Base-by-base conservation (phyloP, 2,329 filamentous ascomycete genomes). In the Ascomycota sp. region DNA sequence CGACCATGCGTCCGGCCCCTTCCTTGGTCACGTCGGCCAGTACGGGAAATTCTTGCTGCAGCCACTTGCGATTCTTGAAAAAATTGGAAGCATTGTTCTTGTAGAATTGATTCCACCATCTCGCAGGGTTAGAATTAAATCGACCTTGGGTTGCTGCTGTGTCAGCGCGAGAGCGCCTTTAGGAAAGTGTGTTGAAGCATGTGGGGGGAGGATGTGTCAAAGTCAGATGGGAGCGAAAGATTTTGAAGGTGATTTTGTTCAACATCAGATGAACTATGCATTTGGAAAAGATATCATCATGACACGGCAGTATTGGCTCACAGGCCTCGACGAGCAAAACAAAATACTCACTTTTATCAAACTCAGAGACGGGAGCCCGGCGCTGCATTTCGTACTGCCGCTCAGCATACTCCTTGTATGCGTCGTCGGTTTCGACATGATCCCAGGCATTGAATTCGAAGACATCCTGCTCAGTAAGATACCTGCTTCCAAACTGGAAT, bases 391-490 rank as follows among this genome's bases (percentile, higher is more conserved):
- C 68, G 47, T 79, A 86, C 56, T 95, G 89, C 46, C 73, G 57
- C 53, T 85, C 72, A 35, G 83, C 75, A 52, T 89, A 93, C 46
- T 78, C 70, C 46, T 76, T 75, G 63, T 93, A 95, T 25, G 74
- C 65, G 42, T 81, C 72, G 56, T 95, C 86, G 49, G 83, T 83
- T 54, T 86, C 76, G 48, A 95, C 89, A 50, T 98, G 86, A 51
- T 98, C 89, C 89, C 89, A 98, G 23, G 89, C 89, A 53, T 98
- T 98, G 69, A 89, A 93, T 51, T 91, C 78, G 56, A 86, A 98
- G 44, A 92, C 80, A 56, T 93, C 85, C 46, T 73, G 70, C 50
- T 86, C 65, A 43, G 78, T 72, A 30, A 98, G 69, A 45, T 69
- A 79, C 35, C 86, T 80, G 28, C 80, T 89, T 36, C 89, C 89